Percentiles rank a stretch among this genome's conserved stretches.
phyloP scores from a whole-genome alignment of 2,329 filamentous ascomycete genomes.

The Pseudocercospora eumusae region DNA sequence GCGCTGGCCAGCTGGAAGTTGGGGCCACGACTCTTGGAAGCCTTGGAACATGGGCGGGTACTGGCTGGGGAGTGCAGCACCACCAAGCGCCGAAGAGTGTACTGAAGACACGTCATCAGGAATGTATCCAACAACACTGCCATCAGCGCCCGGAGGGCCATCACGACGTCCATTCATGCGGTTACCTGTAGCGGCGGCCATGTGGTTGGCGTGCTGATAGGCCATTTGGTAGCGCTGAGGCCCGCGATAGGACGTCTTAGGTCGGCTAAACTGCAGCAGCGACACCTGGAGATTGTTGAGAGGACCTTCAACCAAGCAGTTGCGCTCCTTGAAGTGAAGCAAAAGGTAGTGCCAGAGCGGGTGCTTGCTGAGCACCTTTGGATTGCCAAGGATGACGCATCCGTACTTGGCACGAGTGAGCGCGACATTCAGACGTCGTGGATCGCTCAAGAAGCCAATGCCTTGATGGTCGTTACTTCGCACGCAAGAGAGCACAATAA shows the following conservation, averaged over 20 bases:
- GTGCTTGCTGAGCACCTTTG: conserved; percentile 96
- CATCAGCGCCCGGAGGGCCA: conserved; percentile 63
- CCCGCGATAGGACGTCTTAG: conserved; percentile 86
- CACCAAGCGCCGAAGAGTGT: conserved; percentile 80
- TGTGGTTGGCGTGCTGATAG: conserved; percentile 66
- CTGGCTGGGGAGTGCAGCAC: conserved; percentile 65
- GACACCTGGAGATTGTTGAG: conserved; percentile 95
- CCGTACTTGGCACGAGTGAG: conserved; percentile 96
- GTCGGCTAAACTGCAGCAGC: conserved; percentile 88
- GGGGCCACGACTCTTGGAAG: conserved; percentile 89
- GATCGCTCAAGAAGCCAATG: conserved; percentile 97
- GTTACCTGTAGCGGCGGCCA: conserved; percentile 52
- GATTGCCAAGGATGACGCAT: conserved; percentile 93
- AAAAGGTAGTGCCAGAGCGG: conserved; percentile 96
- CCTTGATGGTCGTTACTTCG: conserved; percentile 98
- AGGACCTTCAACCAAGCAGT: conserved; percentile 93
- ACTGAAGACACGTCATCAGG: conserved; percentile 96
- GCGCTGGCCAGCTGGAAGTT: conserved; percentile 66
- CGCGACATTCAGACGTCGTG: conserved; percentile 93
- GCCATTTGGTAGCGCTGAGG: conserved; percentile 85
- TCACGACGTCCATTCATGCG: conserved; percentile 54
- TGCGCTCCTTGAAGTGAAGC: conserved; percentile 93
- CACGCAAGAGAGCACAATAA: conserved; percentile 96
- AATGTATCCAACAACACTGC: conserved; percentile 92
- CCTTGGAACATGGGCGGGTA: conserved; percentile 95